Percentiles rank a stretch among this genome's conserved stretches.
These are phyloP conservation scores for Verticillium isaacii DNA, from an alignment of 2,329 filamentous ascomycete species.

Conservation along the genomic window DNA sequence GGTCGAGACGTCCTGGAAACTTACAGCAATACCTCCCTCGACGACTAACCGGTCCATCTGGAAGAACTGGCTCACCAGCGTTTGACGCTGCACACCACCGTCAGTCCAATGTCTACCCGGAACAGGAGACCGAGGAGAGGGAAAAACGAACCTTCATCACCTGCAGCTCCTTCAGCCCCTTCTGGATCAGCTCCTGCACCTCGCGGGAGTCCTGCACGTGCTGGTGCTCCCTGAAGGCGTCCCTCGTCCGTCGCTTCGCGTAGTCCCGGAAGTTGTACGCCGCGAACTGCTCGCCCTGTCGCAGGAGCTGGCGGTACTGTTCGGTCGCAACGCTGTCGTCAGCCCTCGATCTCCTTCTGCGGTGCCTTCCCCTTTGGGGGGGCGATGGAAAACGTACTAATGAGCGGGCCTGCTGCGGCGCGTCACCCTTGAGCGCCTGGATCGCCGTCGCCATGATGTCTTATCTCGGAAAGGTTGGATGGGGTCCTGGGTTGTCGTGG, in stretches of 20 bases:
- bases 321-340: neutral
- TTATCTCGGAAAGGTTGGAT: neutral
- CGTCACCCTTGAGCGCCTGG: constrained; percentile 42
- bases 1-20: constrained; percentile 20
- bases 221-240: constrained; percentile 82
- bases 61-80: constrained; percentile 90
- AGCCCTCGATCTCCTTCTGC: neutral
- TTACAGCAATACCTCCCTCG: constrained; percentile 76
- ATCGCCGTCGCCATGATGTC: constrained; percentile 14
- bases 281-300: constrained; percentile 81
- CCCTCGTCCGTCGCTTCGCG: constrained; percentile 81
- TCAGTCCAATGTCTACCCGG: neutral
- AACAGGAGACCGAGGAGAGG: neutral
- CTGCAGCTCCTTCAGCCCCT: constrained; percentile 81
- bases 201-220: constrained; percentile 66
- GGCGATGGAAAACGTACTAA: constrained; percentile 35
- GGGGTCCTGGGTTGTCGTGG: neutral
- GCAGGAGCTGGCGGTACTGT: constrained; percentile 88
- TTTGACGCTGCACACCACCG: constrained; percentile 70
- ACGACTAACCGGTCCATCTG: constrained; percentile 88
- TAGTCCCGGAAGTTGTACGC: constrained; percentile 99
- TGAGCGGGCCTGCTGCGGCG: constrained; percentile 53
- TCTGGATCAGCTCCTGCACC: constrained; percentile 85
- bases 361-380: neutral
- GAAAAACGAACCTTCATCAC: constrained; percentile 71